A percentile compares a stretch with the other conserved stretches of the same genome.
phyloP scores from a whole-genome alignment of 805 yeast species.

The Barnettozyma pratensis region DNA sequence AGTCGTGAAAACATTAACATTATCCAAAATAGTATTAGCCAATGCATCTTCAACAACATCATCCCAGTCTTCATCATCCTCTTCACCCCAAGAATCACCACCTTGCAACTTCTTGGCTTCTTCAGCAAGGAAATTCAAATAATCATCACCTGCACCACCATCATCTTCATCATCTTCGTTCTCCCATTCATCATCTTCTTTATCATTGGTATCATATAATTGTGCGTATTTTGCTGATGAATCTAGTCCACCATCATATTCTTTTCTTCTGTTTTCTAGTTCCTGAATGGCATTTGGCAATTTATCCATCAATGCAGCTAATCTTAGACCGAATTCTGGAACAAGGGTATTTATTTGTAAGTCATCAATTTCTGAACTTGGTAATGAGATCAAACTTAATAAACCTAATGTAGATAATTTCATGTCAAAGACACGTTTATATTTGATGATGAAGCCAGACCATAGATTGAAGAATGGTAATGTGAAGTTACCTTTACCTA shows the following conservation, averaged over 20 bases:
- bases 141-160: constrained; percentile 36
- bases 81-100: constrained; percentile 32
- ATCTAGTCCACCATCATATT: constrained; percentile 26
- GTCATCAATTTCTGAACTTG: constrained; percentile 25
- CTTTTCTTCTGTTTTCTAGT: constrained; percentile 56
- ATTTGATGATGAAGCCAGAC: constrained; percentile 50
- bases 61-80: constrained; percentile 51
- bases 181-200: constrained; percentile 26
- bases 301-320: constrained; percentile 48
- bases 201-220: constrained; percentile 26
- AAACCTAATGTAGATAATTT: constrained; percentile 70
- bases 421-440: constrained; percentile 73
- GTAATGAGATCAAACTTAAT: constrained; percentile 38
- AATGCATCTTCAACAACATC: constrained; percentile 81
- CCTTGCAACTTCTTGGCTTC: constrained; percentile 36
- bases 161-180: constrained; percentile 29
- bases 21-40: constrained; percentile 74
- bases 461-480: constrained; percentile 54
- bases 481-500: constrained; percentile 41
- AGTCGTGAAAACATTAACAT: constrained; percentile 62
- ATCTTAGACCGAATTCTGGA: constrained; percentile 45
- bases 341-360: constrained; percentile 33
- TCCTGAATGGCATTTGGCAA: constrained; percentile 69
- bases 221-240: constrained; percentile 8
- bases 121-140: constrained; percentile 41